Evolutionary conservation across 2,329 filamentous ascomycete species (phyloP).

Genomic region (Botryotinia globosa): DNA sequence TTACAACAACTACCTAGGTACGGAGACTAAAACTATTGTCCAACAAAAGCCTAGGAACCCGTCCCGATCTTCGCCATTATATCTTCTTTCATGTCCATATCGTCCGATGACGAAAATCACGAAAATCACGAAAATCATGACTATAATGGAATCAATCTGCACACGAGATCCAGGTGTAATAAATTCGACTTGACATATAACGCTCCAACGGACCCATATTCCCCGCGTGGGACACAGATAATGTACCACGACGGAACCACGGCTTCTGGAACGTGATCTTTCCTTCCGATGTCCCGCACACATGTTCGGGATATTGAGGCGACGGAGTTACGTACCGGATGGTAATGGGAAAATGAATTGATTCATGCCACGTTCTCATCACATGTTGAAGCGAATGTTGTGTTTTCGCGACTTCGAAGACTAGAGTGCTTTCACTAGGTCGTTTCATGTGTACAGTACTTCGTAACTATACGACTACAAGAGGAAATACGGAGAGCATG

Average conservation of each 20-base stretch:
- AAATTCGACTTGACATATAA: not conserved
- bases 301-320: not conserved
- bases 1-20: not conserved
- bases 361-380: slow-evolving; percentile 2
- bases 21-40: not conserved
- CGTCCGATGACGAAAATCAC: not conserved
- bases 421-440: not conserved
- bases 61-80: not conserved
- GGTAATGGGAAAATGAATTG: not conserved
- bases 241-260: not conserved
- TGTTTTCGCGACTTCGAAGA: not conserved
- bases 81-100: not conserved
- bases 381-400: not conserved
- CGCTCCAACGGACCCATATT: not conserved
- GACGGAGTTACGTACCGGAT: not conserved
- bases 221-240: not conserved
- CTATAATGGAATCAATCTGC: not conserved
- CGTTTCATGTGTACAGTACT: not conserved
- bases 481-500: not conserved
- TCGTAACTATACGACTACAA: not conserved
- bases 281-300: not conserved
- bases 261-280: not conserved
- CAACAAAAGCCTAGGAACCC: not conserved
- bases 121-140: not conserved
- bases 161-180: not conserved